Percentiles rank a stretch among this genome's conserved stretches.
Conservation (phyloP, 208 protist species). For the Herpetomonas muscarum region DNA sequence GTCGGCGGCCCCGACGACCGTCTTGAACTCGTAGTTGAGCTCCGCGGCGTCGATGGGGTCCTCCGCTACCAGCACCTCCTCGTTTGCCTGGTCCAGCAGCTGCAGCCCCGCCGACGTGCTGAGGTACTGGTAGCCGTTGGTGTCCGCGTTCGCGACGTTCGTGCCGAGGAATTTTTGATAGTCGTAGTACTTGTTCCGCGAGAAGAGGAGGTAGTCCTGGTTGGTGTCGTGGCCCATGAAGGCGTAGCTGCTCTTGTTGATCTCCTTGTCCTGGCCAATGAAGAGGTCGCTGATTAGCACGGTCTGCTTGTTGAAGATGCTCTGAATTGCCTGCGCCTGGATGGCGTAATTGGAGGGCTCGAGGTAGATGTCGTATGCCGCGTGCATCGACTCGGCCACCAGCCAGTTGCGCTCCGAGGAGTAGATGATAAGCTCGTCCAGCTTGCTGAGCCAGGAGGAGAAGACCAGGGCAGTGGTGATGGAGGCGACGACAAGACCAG, state of each 20-base stretch:
- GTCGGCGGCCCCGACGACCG: not conserved
- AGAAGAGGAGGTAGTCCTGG: constrained; percentile 17
- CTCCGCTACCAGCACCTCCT: not conserved
- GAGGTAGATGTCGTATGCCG: not conserved
- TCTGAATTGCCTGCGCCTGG: not conserved
- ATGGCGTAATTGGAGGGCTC: not conserved
- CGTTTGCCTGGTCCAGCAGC: not conserved
- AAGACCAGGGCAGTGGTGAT: constrained; percentile 1
- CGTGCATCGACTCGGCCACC: constrained; percentile 13
- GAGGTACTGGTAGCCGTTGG: constrained; percentile 5
- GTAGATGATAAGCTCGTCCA: constrained; percentile 4
- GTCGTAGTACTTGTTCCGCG: constrained; percentile 15
- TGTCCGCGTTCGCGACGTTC: not conserved
- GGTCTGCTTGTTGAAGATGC: not conserved
- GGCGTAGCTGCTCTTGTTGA: constrained; percentile 3
- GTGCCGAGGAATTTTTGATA: constrained; percentile 2
- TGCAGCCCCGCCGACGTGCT: not conserved
- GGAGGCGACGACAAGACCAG: not conserved
- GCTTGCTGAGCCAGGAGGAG: not conserved
- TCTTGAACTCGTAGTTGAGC: not conserved
- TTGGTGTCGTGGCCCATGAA: constrained; percentile 4
- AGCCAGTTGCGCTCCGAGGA: constrained; percentile 11
- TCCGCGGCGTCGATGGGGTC: not conserved
- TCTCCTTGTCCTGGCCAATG: not conserved
- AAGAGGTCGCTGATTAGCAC: not conserved